phyloP scores from a whole-genome alignment of 192 early-diverging fungal species.

The Podochytrium sp. region DNA sequence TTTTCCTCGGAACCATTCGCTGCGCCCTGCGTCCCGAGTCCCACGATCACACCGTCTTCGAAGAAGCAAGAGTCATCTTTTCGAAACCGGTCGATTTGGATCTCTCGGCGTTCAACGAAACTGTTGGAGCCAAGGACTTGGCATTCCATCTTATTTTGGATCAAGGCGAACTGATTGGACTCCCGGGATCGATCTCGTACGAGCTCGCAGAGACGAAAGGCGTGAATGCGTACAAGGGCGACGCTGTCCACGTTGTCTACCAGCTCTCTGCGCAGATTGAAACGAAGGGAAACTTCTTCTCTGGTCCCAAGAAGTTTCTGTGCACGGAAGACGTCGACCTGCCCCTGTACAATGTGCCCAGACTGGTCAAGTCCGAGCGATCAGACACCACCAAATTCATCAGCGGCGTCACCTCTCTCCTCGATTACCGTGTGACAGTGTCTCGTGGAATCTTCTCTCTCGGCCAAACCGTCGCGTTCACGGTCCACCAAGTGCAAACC shows the following conservation, averaged over 20 bases:
- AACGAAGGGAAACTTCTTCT: slow-evolving; percentile 5
- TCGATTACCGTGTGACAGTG: slow-evolving; percentile 24
- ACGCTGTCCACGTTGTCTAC: slow-evolving; percentile 12
- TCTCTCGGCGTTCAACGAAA: neutral
- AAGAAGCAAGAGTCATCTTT: neutral
- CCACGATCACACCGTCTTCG: neutral
- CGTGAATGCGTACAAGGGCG: neutral
- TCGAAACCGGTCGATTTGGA: neutral
- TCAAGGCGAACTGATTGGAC: neutral
- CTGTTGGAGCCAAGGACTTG: slow-evolving; percentile 13
- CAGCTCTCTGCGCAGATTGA: slow-evolving; percentile 15
- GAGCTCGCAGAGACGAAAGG: neutral
- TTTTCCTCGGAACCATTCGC: neutral
- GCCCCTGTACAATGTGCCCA: slow-evolving; percentile 29
- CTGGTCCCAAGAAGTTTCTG: neutral
- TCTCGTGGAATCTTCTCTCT: slow-evolving; percentile 7
- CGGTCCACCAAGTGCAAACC: neutral
- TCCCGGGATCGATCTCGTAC: slow-evolving; percentile 21
- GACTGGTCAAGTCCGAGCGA: neutral
- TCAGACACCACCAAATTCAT: slow-evolving; percentile 28
- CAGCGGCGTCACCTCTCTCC: neutral
- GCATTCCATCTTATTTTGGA: slow-evolving; percentile 18
- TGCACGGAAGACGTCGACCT: slow-evolving; percentile 25
- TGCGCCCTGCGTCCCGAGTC: neutral
- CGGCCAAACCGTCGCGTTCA: slow-evolving; percentile 12